These are phyloP conservation scores for Cyberlindnera maclurae DNA, from an alignment of 805 yeast species.

Conservation along the genomic window DNA sequence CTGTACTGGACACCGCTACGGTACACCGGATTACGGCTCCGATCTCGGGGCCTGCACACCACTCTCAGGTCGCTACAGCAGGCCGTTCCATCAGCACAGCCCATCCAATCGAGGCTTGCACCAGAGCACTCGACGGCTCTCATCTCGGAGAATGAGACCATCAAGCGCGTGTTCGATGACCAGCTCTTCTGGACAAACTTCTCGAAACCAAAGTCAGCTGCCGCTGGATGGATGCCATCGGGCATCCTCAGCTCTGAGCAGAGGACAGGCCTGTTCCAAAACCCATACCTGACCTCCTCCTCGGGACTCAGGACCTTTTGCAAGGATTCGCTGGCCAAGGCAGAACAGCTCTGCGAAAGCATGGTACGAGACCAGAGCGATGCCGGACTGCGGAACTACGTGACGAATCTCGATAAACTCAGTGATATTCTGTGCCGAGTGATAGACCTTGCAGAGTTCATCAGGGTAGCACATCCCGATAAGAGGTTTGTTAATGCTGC, in stretches of 20 bases:
- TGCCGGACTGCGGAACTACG: slow-evolving; percentile 41
- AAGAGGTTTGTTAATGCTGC: slow-evolving; percentile 68
- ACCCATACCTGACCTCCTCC: slow-evolving; percentile 63
- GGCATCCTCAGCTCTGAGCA: slow-evolving; percentile 8
- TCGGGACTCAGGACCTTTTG: slow-evolving; percentile 66
- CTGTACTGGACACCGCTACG: not conserved
- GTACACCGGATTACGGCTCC: not conserved
- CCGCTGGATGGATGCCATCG: slow-evolving; percentile 5
- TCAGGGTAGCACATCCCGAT: slow-evolving; percentile 83
- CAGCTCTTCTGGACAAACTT: slow-evolving; percentile 47
- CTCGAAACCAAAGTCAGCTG: slow-evolving; percentile 21
- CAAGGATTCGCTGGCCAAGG: slow-evolving; percentile 52
- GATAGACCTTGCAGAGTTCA: slow-evolving; percentile 88
- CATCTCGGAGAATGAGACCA: slow-evolving; percentile 21
- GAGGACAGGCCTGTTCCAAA: slow-evolving; percentile 66
- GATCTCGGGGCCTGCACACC: not conserved
- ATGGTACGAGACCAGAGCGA: slow-evolving; percentile 42
- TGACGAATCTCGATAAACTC: slow-evolving; percentile 68
- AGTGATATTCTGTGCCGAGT: slow-evolving; percentile 88
- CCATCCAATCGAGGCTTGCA: not conserved
- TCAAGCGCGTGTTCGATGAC: slow-evolving; percentile 55
- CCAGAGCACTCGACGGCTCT: slow-evolving; percentile 5
- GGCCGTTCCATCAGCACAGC: not conserved
- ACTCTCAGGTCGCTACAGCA: not conserved
- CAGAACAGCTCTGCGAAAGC: slow-evolving; percentile 52